Percentiles rank a stretch among this genome's conserved stretches.
Evolutionary conservation across 1,139 yeast species (phyloP).

Genomic region (Maudiozyma humilis): DNA sequence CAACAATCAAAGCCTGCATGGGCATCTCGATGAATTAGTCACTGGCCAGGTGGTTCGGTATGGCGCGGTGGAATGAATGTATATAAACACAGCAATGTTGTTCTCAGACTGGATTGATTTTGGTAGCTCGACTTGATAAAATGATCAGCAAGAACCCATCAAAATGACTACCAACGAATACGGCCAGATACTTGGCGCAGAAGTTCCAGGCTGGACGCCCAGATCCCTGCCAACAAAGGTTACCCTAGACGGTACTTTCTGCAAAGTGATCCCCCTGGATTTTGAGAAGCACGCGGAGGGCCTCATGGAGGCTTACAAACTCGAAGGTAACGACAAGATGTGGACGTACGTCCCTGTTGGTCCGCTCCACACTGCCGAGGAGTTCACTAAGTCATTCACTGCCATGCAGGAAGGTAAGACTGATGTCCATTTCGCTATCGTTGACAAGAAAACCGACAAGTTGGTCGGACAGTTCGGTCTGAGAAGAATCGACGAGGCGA

Average conservation of each 20-base stretch:
- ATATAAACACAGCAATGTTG: too few species aligned
- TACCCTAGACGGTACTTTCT: slow-evolving; percentile 11
- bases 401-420: background rate
- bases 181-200: slow-evolving; percentile 11
- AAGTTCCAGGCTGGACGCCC: slow-evolving; percentile 10
- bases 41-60: too few species aligned
- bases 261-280: slow-evolving; percentile 14
- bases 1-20: too few species aligned
- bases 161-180: slow-evolving; percentile 1
- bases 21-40: too few species aligned
- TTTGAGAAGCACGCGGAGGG: slow-evolving; percentile 11
- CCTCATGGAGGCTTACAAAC: slow-evolving; percentile 10
- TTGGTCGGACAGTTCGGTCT: slow-evolving; percentile 27
- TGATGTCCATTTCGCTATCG: slow-evolving; percentile 21
- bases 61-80: too few species aligned
- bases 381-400: slow-evolving; percentile 3
- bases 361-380: slow-evolving; percentile 9
- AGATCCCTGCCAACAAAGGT: slow-evolving; percentile 10
- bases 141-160: background rate
- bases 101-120: too few species aligned
- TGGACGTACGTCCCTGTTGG: slow-evolving; percentile 18
- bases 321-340: slow-evolving; percentile 7
- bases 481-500: slow-evolving; percentile 21
- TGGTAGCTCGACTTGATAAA: too few species aligned
- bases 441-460: slow-evolving; percentile 15